Conservation (phyloP, 495 filamentous ascomycete genomes). For the Aspergillus campestris region DNA sequence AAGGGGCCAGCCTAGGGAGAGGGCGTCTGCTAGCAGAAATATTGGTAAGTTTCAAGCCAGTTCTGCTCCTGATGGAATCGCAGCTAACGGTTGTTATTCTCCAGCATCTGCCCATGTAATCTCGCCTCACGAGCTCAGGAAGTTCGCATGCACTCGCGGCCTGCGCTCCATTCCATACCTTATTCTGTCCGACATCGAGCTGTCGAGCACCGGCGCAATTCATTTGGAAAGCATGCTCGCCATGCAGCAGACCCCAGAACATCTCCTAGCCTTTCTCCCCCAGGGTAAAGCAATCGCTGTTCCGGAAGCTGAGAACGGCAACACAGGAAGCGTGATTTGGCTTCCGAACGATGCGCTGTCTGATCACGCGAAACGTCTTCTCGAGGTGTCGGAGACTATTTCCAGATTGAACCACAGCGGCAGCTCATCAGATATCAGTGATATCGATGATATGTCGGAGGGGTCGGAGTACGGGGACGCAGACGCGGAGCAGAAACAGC, state of each 20-base stretch:
- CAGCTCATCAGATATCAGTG: too few relatives aligned
- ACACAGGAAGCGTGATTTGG: constrained; percentile 29
- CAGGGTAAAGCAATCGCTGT: constrained; percentile 18
- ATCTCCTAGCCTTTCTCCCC: constrained; percentile 32
- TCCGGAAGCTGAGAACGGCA: constrained; percentile 14
- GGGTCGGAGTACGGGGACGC: constrained; percentile 5
- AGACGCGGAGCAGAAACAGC: constrained; percentile 9
- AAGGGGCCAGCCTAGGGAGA: constrained; percentile 17
- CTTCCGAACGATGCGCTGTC: constrained; percentile 20
- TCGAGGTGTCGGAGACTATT: constrained; percentile 46
- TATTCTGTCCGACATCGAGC: constrained; percentile 25
- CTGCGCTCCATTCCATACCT: constrained; percentile 41
- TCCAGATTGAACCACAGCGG: constrained; percentile 1
- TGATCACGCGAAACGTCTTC: constrained; percentile 31
- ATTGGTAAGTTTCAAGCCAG: constrained; percentile 1
- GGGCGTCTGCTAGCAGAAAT: constrained; percentile 3
- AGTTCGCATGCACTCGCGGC: constrained; percentile 29
- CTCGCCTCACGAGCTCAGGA: constrained; percentile 9
- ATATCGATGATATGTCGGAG: constrained; percentile 4
- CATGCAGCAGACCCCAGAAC: constrained; percentile 31
- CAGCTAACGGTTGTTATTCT: background rate
- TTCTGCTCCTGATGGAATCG: background rate
- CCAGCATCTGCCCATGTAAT: background rate
- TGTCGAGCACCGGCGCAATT: constrained; percentile 31
- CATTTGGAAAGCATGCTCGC: constrained; percentile 37